A percentile compares a stretch with the other conserved stretches of the same genome.
Evolutionary conservation across 176 grass and related monocot genomes (phyloP).

Genomic region (Phragmites australis): DNA sequence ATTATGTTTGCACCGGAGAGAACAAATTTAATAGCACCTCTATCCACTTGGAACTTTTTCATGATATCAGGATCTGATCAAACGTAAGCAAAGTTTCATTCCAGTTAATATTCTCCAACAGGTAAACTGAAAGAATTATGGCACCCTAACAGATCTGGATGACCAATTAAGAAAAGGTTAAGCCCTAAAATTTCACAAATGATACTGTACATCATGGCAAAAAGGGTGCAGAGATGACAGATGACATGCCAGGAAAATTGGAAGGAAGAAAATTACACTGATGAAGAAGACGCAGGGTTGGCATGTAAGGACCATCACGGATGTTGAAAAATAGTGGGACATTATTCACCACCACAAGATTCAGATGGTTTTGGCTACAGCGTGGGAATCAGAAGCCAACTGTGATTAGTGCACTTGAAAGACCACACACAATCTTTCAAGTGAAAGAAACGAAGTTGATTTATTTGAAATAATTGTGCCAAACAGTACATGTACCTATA

Average conservation of each 20-base stretch:
- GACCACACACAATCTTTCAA: not conserved
- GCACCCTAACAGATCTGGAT: not conserved
- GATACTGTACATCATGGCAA: not conserved
- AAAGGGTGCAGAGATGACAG: not conserved
- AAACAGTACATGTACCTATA: not conserved
- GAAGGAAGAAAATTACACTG: conserved; percentile 68
- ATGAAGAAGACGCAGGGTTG: conserved; percentile 94
- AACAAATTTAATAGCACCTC: conserved; percentile 98
- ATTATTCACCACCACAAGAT: conserved; percentile 97
- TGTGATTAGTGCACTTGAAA: conserved; percentile 1
- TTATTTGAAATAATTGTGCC: not conserved
- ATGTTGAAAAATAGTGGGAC: conserved; percentile 96
- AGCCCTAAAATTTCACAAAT: conserved; percentile 1
- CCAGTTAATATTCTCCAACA: conserved; percentile 25
- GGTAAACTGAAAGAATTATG: not conserved
- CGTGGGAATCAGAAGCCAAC: conserved; percentile 21
- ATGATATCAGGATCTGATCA: conserved; percentile 92
- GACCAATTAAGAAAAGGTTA: not conserved
- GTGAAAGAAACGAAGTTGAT: not conserved
- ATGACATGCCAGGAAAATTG: not conserved
- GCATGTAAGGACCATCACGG: conserved; percentile 97
- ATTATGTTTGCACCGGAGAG: conserved; percentile 99
- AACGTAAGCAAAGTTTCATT: conserved; percentile 36
- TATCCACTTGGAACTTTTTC: conserved; percentile 98
- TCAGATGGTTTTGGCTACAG: conserved; percentile 97